phyloP scores from a whole-genome alignment of 306 rosid species.

The Lagenaria siceraria region DNA sequence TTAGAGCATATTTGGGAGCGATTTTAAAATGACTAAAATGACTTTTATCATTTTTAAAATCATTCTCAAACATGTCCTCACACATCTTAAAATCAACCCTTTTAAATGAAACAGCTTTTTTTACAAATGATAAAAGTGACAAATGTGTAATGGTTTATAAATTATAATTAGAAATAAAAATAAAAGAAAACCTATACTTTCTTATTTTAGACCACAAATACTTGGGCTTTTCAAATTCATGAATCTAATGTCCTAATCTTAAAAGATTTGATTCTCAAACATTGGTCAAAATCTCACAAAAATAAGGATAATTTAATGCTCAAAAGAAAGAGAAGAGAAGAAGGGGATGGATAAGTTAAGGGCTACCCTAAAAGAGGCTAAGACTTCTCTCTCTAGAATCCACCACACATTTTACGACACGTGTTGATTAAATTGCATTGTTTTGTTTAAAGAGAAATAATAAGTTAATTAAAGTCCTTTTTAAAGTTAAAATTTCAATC shows the following conservation, averaged over 20 bases:
- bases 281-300: not conserved
- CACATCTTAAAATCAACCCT: no score
- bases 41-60: no score
- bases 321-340: not conserved
- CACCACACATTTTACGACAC: not conserved
- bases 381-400: not conserved
- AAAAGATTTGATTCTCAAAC: not conserved
- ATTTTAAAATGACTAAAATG: no score
- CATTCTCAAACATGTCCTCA: no score
- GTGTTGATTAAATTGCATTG: no score
- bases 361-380: not conserved
- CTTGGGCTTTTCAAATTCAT: not conserved
- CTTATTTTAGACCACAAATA: no score
- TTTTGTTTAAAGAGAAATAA: not conserved
- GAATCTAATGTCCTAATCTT: not conserved
- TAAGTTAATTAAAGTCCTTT: not conserved
- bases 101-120: no score
- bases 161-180: no score
- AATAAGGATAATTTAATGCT: not conserved
- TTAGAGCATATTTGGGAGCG: no score
- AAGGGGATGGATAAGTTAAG: not conserved
- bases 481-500: constrained; percentile 1
- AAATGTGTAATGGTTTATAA: no score
- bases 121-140: no score
- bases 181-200: not conserved